Evolutionary conservation across 1,284 basidiomycete genomes (phyloP), one percentile per base, ranked within the genome.

Genomic region (Cystobasidiaceae sp.): DNA sequence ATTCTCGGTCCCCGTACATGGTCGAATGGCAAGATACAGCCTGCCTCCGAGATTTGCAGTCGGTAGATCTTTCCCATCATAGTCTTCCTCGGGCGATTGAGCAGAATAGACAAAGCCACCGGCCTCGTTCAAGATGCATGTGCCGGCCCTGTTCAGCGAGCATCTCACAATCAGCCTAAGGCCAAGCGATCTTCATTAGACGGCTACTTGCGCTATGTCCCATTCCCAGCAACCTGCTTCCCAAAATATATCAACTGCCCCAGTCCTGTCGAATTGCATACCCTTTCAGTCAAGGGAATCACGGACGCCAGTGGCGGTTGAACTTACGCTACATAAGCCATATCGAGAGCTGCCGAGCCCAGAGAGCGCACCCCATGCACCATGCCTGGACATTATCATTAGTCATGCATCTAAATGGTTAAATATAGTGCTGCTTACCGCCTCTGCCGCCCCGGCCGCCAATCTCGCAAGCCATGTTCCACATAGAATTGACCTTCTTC

Each of bases 151-250:
- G 44, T 0, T 3, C 11, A 19, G 27, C 4, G n/a, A 28, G 39
- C 25, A 51, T 4, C 25, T 15, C 25, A 37, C 4, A 48, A 17
- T 15, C 8, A 30, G 19, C n/a, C 28, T 28, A 2, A 41, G 8
- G 17, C 3, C 3, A 13, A 23, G 11, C 3, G 23, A 8, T 15
- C 27, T 43, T 4, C n/a, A 32, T 21, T 0, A 25, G 19, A 25
- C n/a, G 17, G 8, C 2, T 27, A 6, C 28, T 46, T 32, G 23
- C 30, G 33, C 33, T 52, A 69, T 66, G 43, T 69, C 71, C 74
- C 73, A 75, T 62, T 75, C 73, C 74, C 74, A 75, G 52, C 72
- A 75, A 21, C 74, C 74, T 2, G 69, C 71, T 48, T 72, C 69
- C 74, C 74, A 74, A 23, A 73, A 72, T 17, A 75, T 66, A 52